A percentile compares a stretch with the other conserved stretches of the same genome.
Evolutionary conservation across 768 basidiomycete genomes (phyloP).

Genomic region (Tylopilus rubrobrunneus): DNA sequence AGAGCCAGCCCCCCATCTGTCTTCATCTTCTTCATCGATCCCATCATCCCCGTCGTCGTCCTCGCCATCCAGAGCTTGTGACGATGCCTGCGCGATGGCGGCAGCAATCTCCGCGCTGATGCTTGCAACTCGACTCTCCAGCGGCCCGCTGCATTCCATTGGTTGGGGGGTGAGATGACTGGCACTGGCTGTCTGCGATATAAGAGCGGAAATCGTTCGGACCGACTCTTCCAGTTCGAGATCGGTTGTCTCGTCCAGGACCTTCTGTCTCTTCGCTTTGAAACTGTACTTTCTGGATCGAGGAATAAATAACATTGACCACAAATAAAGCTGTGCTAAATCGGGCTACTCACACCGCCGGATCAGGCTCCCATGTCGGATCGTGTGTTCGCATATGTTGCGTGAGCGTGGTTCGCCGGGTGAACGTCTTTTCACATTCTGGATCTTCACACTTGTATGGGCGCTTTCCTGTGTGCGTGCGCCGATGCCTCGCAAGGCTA

Average conservation of each 20-base stretch:
- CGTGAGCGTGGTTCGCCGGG: constrained; percentile 78
- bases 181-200: constrained; percentile 46
- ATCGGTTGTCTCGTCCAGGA: constrained; percentile 50
- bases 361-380: constrained; percentile 81
- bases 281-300: constrained; percentile 67
- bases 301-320: constrained; percentile 13
- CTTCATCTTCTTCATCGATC: constrained; percentile 39
- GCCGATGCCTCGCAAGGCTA: constrained; percentile 85
- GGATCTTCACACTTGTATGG: constrained; percentile 85
- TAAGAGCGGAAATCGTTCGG: constrained; percentile 68
- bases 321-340: constrained; percentile 15
- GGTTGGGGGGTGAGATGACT: constrained; percentile 29
- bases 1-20: constrained; percentile 41
- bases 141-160: constrained; percentile 30
- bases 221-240: constrained; percentile 68
- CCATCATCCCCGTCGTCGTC: constrained; percentile 41
- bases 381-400: constrained; percentile 88
- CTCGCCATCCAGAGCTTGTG: constrained; percentile 54
- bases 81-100: constrained; percentile 71
- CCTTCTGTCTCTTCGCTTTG: constrained; percentile 63
- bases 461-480: constrained; percentile 84
- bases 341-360: constrained; percentile 58
- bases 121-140: constrained; percentile 67
- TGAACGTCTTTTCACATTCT: constrained; percentile 84
- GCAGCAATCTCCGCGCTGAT: constrained; percentile 80